Percentiles rank a stretch among this genome's conserved stretches.
These are phyloP conservation scores for Penicillium sp. DNA, from an alignment of 2,329 filamentous ascomycete genomes.

Conservation along the genomic window DNA sequence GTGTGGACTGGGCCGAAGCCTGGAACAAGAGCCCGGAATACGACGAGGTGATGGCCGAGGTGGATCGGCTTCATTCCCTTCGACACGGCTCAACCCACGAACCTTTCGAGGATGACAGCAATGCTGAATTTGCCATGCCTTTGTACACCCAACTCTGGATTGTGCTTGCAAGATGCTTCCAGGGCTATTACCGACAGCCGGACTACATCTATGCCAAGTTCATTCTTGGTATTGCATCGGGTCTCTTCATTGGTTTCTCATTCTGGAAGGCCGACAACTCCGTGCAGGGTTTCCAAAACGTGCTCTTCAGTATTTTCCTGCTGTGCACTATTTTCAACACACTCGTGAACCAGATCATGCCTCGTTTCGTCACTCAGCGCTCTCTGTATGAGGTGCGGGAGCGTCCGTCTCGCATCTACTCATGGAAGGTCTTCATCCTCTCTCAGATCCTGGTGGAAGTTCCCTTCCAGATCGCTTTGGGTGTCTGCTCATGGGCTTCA, in stretches of 20 bases:
- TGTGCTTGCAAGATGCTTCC: constrained; percentile 67
- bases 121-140: constrained; percentile 67
- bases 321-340: constrained; percentile 52
- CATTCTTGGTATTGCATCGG: constrained; percentile 54
- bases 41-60: constrained; percentile 50
- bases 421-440: constrained; percentile 80
- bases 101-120: constrained; percentile 42
- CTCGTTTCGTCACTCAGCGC: constrained; percentile 74
- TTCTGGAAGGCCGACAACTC: constrained; percentile 67
- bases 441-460: constrained; percentile 77
- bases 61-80: constrained; percentile 50
- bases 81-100: constrained; percentile 50
- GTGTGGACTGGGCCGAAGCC: constrained; percentile 56
- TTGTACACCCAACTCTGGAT: constrained; percentile 60
- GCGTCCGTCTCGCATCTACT: constrained; percentile 74
- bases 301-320: constrained; percentile 80
- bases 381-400: constrained; percentile 78
- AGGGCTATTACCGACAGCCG: constrained; percentile 82
- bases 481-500: constrained; percentile 18
- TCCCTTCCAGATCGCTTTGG: constrained; percentile 62
- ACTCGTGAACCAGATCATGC: constrained; percentile 58
- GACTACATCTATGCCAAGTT: constrained; percentile 78
- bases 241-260: constrained; percentile 73
- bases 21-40: constrained; percentile 58
- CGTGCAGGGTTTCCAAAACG: constrained; percentile 72